These are phyloP conservation scores for Parafenestella ontariensis DNA, from an alignment of 2,329 filamentous ascomycete genomes.

Conservation along the genomic window DNA sequence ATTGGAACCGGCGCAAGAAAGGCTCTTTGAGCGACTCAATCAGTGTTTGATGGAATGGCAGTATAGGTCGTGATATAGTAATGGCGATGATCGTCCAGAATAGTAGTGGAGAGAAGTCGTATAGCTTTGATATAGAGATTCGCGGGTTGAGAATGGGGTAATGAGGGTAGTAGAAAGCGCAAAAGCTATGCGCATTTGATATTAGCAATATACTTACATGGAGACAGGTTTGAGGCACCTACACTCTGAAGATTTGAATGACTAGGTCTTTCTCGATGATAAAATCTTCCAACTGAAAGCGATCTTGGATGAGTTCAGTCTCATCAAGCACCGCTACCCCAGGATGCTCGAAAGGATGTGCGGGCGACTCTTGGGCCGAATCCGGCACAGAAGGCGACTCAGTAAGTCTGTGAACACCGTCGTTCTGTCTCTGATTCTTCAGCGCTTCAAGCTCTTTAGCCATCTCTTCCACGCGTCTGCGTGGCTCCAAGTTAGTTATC, in stretches of 20 bases:
- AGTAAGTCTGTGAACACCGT: slow-evolving; percentile 11
- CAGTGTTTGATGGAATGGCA: slow-evolving; percentile 9
- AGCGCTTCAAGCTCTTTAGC: slow-evolving; percentile 26
- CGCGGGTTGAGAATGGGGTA: slow-evolving; percentile 24
- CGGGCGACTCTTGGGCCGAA: slow-evolving; percentile 15
- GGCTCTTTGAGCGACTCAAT: slow-evolving; percentile 11
- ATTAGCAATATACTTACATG: background rate
- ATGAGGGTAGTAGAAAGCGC: slow-evolving; percentile 26
- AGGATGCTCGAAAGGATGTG: slow-evolving; percentile 10
- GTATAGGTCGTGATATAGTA: slow-evolving; percentile 11
- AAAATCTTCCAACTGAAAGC: slow-evolving; percentile 20
- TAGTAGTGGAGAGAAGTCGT: slow-evolving; percentile 23
- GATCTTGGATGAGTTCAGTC: slow-evolving; percentile 9
- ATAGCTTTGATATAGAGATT: slow-evolving; percentile 20
- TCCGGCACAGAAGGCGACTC: slow-evolving; percentile 18
- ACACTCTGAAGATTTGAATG: slow-evolving; percentile 27
- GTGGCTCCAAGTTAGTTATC: background rate
- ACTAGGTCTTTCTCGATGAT: slow-evolving; percentile 17
- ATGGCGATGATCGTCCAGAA: slow-evolving; percentile 33
- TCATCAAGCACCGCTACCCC: slow-evolving; percentile 15
- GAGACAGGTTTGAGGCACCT: background rate
- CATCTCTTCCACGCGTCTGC: slow-evolving; percentile 35
- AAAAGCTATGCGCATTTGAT: slow-evolving; percentile 15
- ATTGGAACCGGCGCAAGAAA: slow-evolving; percentile 13
- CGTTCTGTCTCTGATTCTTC: slow-evolving; percentile 16